Conservation (phyloP, 441 rosid genomes). For the Populus hybrid region DNA sequence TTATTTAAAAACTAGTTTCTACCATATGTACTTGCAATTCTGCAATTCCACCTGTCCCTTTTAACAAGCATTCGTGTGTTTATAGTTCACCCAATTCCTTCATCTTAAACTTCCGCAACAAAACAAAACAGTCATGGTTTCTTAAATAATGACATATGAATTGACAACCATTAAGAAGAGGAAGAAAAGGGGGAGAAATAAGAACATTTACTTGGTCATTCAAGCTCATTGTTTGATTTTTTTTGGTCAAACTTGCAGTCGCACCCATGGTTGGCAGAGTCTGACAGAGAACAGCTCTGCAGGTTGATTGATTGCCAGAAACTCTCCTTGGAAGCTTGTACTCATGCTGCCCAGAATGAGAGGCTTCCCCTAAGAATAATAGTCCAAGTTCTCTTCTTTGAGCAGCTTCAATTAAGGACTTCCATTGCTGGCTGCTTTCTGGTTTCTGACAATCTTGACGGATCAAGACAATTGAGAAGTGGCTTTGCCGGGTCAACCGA, state of each 20-base stretch:
- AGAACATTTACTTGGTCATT: background rate
- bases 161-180: background rate
- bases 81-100: background rate
- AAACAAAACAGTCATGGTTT: background rate
- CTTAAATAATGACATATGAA: background rate
- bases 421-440: conserved; percentile 93
- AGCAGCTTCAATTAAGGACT: conserved; percentile 97
- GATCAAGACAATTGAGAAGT: conserved; percentile 80
- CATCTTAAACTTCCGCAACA: background rate
- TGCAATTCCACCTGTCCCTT: background rate
- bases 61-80: background rate
- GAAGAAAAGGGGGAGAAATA: background rate
- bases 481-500: conserved; percentile 66
- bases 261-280: conserved; percentile 90
- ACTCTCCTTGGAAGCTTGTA: conserved; percentile 95
- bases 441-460: conserved; percentile 90
- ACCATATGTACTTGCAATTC: background rate
- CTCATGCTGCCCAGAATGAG: conserved; percentile 98
- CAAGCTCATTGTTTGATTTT: conserved; percentile 13
- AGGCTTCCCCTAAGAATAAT: conserved; percentile 82
- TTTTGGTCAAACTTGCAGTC: conserved; percentile 49
- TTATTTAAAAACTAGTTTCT: background rate
- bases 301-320: conserved; percentile 93
- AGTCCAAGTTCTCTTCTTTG: conserved; percentile 93
- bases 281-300: conserved; percentile 88